Evolutionary conservation across 164 flowering plant genomes (phyloP).

Genomic region (Protea cynaroides): DNA sequence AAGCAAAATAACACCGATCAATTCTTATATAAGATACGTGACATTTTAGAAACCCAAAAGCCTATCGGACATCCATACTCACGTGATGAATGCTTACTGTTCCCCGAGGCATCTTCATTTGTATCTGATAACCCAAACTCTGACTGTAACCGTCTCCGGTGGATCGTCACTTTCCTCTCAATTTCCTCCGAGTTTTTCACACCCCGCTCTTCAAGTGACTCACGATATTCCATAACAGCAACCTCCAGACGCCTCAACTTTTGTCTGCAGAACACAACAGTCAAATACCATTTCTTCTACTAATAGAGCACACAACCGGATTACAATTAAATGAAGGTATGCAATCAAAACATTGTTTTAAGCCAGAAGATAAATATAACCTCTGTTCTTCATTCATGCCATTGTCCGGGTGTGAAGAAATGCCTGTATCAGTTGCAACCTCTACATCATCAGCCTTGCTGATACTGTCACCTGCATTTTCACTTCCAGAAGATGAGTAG

Average conservation of each 20-base stretch:
- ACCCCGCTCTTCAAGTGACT: conserved; percentile 88
- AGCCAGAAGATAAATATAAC: conserved; percentile 21
- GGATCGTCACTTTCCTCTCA: conserved; percentile 71
- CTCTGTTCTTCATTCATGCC: conserved; percentile 84
- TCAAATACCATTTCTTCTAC: conserved; percentile 2
- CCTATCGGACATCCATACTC: not conserved
- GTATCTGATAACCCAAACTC: conserved; percentile 68
- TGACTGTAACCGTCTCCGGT: conserved; percentile 52
- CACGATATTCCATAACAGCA: conserved; percentile 88
- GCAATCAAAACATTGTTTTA: not conserved
- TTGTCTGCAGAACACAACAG: conserved; percentile 45
- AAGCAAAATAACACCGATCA: not conserved
- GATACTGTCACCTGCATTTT: conserved; percentile 56
- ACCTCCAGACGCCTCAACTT: conserved; percentile 88
- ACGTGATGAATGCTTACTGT: conserved; percentile 36
- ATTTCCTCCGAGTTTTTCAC: conserved; percentile 71
- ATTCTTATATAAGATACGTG: not conserved
- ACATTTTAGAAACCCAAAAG: conserved; percentile 4
- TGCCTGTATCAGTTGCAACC: conserved; percentile 38
- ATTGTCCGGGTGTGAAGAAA: conserved; percentile 45
- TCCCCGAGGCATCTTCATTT: conserved; percentile 37
- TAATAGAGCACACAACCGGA: not conserved
- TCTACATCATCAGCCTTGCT: conserved; percentile 44
- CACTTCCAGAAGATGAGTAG: conserved; percentile 98
- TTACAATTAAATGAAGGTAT: not conserved